Percentiles rank a stretch among this genome's conserved stretches.
Evolutionary conservation across 495 filamentous ascomycete species (phyloP).

Genomic region (Peziza echinospora): DNA sequence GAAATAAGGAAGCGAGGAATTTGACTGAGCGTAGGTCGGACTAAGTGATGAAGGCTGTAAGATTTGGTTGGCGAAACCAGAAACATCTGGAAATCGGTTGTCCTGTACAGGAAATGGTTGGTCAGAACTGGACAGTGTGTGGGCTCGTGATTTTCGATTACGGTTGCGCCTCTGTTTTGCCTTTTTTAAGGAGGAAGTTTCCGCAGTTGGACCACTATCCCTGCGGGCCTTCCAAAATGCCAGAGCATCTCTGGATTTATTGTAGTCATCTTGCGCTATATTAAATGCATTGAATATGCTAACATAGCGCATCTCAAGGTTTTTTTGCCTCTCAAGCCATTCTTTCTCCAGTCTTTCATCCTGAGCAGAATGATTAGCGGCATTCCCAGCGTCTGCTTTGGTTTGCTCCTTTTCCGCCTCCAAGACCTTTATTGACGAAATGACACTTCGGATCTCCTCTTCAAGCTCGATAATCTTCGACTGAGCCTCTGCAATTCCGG

Average conservation of each 20-base stretch:
- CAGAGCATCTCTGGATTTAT: constrained; percentile 13
- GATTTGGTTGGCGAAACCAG: constrained; percentile 6
- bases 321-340: constrained; percentile 27
- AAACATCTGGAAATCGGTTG: constrained; percentile 7
- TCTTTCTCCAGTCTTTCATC: constrained; percentile 33
- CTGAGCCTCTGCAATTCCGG: constrained; percentile 15
- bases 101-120: constrained; percentile 11
- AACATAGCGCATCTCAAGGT: constrained; percentile 25
- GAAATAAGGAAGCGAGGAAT: constrained; percentile 34
- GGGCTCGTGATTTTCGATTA: constrained; percentile 35
- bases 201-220: constrained; percentile 12
- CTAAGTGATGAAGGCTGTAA: constrained; percentile 7
- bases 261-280: constrained; percentile 16
- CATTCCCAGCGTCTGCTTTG: constrained; percentile 33
- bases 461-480: constrained; percentile 23
- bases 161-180: constrained; percentile 31
- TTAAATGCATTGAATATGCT: constrained; percentile 21
- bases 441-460: constrained; percentile 20
- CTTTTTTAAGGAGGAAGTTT: constrained; percentile 19
- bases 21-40: constrained; percentile 25
- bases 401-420: constrained; percentile 16
- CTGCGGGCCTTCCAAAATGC: constrained; percentile 11
- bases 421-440: constrained; percentile 9
- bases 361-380: constrained; percentile 29
- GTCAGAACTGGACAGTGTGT: constrained; percentile 9